These are phyloP conservation scores for Fusarium chuoi DNA, from an alignment of 2,329 filamentous ascomycete species.

Conservation along the genomic window DNA sequence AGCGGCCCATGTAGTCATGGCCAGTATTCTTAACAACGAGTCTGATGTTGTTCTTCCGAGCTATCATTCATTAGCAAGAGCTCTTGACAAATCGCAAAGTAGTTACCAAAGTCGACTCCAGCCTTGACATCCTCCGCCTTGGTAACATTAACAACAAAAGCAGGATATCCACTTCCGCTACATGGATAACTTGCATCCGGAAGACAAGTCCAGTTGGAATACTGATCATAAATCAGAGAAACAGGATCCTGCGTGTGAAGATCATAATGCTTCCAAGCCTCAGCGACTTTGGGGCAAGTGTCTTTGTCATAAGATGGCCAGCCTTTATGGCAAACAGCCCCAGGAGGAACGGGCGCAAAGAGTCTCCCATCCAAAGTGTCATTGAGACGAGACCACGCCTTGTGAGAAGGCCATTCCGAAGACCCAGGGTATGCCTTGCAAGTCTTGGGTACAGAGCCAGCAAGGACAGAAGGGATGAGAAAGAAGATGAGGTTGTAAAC, in stretches of 20 bases:
- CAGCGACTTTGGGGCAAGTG: constrained; percentile 44
- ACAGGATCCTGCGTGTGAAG: constrained; percentile 46
- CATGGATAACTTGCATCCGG: constrained; percentile 53
- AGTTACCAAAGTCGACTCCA: constrained; percentile 56
- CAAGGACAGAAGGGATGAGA: background rate
- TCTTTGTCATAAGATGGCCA: constrained; percentile 42
- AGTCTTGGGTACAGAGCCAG: background rate
- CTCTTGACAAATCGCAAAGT: rapidly evolving
- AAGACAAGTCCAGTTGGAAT: constrained; percentile 62
- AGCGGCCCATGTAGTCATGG: constrained; percentile 58
- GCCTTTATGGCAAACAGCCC: constrained; percentile 44
- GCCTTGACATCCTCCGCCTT: constrained; percentile 47
- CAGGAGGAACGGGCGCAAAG: constrained; percentile 53
- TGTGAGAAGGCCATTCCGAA: constrained; percentile 58
- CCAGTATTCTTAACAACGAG: constrained; percentile 55
- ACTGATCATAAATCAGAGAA: constrained; percentile 53
- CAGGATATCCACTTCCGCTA: constrained; percentile 47
- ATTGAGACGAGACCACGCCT: constrained; percentile 59
- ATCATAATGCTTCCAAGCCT: constrained; percentile 45
- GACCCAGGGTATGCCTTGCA: constrained; percentile 62
- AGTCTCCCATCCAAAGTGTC: constrained; percentile 55
- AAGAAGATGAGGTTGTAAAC: background rate
- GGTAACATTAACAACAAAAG: constrained; percentile 51
- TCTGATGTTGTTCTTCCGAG: constrained; percentile 55
- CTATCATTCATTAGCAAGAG: constrained; percentile 29